Conservation (phyloP, 73 alveolate genomes). For the Tetrahymena malaccensis region DNA sequence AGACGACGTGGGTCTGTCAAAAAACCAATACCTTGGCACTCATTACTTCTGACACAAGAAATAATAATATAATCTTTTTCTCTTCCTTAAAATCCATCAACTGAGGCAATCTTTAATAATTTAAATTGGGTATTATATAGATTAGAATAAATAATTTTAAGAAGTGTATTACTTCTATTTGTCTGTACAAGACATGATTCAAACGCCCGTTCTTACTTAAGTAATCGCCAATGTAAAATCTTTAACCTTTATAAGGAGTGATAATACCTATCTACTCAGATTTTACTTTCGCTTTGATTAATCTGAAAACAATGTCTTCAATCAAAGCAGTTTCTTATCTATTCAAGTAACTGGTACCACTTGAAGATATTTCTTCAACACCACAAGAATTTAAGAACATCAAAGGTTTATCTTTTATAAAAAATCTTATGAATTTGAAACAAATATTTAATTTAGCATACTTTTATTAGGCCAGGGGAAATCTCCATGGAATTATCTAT, state of each 20-base stretch:
- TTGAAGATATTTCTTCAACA: conserved; percentile 93
- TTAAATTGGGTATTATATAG: neutral
- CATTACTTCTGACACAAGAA: conserved; percentile 97
- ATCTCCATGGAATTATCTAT: conserved; percentile 79
- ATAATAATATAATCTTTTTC: conserved; percentile 98
- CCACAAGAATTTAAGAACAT: conserved; percentile 94
- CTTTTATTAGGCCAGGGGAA: conserved; percentile 95
- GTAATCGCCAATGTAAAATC: conserved; percentile 82
- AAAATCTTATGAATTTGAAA: neutral
- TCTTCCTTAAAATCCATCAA: conserved; percentile 99
- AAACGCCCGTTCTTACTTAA: conserved; percentile 56
- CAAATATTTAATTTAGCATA: neutral
- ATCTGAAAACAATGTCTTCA: conserved; percentile 82
- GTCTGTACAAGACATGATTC: conserved; percentile 53
- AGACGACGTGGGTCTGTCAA: conserved; percentile 98
- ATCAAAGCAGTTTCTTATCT: conserved; percentile 95
- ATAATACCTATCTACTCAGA: conserved; percentile 96
- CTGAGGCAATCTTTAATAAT: conserved; percentile 69
- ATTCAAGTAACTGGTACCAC: conserved; percentile 98
- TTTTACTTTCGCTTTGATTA: conserved; percentile 81
- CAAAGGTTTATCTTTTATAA: conserved; percentile 79
- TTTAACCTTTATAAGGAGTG: conserved; percentile 99
- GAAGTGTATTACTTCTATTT: conserved; percentile 8
- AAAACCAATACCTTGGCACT: conserved; percentile 93
- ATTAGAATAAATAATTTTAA: neutral